A percentile compares a stretch with the other conserved stretches of the same genome.
Evolutionary conservation across 345 rosid species (phyloP).

Genomic region (Hibiscus syriacus): DNA sequence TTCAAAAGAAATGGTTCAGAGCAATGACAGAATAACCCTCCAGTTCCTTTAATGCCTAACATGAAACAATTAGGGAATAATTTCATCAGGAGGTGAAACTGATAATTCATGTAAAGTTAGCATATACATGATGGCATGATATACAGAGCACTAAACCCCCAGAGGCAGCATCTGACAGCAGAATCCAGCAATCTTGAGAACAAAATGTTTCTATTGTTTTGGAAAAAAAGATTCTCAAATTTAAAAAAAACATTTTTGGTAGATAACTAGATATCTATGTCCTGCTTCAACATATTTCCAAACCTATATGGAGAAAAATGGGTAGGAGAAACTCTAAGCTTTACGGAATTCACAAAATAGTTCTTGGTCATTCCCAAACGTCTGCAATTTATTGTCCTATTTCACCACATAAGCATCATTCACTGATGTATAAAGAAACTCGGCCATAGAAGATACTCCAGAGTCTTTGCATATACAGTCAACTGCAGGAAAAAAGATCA

Average conservation of each 20-base stretch:
- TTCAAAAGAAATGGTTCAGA: not conserved
- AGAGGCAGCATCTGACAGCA: not conserved
- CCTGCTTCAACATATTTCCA: conserved; percentile 28
- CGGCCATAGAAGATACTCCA: conserved; percentile 82
- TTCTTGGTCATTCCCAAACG: conserved; percentile 39
- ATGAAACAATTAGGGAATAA: not conserved
- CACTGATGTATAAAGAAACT: conserved; percentile 76
- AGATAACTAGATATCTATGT: conserved; percentile 2
- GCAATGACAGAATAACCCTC: not conserved
- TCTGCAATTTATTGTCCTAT: conserved; percentile 27
- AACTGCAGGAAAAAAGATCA: conserved; percentile 84
- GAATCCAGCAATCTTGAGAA: conserved; percentile 9
- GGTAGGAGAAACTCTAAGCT: conserved; percentile 30
- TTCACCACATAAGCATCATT: conserved; percentile 33
- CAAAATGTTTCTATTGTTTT: conserved; percentile 8
- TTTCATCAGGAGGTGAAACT: conserved; percentile 71
- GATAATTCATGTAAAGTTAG: conserved; percentile 15
- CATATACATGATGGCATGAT: not conserved
- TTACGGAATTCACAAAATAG: conserved; percentile 43
- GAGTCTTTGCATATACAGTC: conserved; percentile 48
- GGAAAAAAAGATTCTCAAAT: conserved; percentile 14
- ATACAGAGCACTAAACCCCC: conserved; percentile 8
- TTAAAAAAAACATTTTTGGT: conserved; percentile 3
- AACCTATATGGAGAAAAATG: conserved; percentile 50
- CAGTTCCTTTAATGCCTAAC: not conserved